A percentile compares a stretch with the other conserved stretches of the same genome.
Evolutionary conservation across 2,329 filamentous ascomycete species (phyloP).

Genomic region (Phialocephala sp.): DNA sequence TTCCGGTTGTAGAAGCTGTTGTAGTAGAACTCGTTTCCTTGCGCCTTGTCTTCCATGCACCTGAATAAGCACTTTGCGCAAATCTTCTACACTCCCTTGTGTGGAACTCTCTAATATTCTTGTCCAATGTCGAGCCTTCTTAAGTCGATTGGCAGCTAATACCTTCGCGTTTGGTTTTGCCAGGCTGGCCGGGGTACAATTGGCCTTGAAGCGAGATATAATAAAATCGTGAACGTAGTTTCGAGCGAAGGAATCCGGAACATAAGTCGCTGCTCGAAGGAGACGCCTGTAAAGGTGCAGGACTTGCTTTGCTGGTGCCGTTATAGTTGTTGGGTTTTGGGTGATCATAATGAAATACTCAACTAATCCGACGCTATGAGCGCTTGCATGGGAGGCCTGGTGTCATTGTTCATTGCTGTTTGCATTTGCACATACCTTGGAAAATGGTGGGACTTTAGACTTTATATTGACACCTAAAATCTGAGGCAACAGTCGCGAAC

Average conservation of each 20-base stretch:
- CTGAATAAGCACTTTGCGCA: constrained; percentile 54
- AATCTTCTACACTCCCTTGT: constrained; percentile 52
- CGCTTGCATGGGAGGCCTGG: not conserved
- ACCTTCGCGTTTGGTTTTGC: not conserved
- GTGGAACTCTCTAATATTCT: constrained; percentile 59
- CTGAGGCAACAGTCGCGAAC: not conserved
- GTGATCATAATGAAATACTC: not conserved
- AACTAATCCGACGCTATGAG: not conserved
- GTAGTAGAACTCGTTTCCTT: constrained; percentile 55
- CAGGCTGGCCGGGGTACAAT: constrained; percentile 6
- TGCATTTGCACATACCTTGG: not conserved
- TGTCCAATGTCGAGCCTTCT: constrained; percentile 51
- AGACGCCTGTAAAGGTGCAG: constrained; percentile 59
- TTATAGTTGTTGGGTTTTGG: not conserved
- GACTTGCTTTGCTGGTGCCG: not conserved
- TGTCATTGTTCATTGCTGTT: not conserved
- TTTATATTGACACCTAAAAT: constrained; percentile 3
- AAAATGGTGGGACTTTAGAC: not conserved
- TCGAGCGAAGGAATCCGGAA: constrained; percentile 56
- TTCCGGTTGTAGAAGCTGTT: constrained; percentile 44
- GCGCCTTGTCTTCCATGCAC: constrained; percentile 60
- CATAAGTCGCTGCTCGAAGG: constrained; percentile 65
- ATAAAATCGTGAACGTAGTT: constrained; percentile 52
- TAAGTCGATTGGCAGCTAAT: constrained; percentile 36
- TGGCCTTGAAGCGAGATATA: constrained; percentile 48